These are phyloP conservation scores for Paramecium octaurelia DNA, from an alignment of 73 alveolate species.

Conservation along the genomic window DNA sequence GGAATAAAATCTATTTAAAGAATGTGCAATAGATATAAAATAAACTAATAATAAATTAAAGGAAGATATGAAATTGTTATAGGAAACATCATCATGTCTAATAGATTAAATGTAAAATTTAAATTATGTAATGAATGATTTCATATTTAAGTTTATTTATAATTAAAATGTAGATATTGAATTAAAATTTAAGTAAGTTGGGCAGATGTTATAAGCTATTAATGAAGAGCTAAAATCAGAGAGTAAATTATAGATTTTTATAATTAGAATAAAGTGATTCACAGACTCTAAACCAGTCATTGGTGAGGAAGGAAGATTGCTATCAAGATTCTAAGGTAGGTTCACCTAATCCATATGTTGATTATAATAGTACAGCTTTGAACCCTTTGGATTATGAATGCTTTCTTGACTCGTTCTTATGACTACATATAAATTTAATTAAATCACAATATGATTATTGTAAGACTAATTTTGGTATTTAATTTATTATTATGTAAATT, in stretches of 20 bases:
- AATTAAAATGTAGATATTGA: background rate
- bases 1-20: slow-evolving; percentile 23
- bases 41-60: background rate
- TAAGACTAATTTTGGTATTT: background rate
- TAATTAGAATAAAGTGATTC: background rate
- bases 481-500: background rate
- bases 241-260: background rate
- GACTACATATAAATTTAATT: background rate
- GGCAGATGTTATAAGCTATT: slow-evolving; percentile 14
- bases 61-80: slow-evolving; percentile 29
- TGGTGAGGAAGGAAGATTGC: background rate
- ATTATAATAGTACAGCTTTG: background rate
- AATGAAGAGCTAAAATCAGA: background rate
- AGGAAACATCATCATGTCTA: background rate
- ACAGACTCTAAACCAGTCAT: background rate
- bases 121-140: background rate
- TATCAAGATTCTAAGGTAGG: background rate
- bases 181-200: background rate
- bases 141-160: background rate
- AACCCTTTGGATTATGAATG: background rate
- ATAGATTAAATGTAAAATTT: background rate
- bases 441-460: background rate
- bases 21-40: slow-evolving; percentile 8
- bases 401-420: background rate
- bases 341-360: slow-evolving; percentile 16